These are phyloP conservation scores for Babjeviella inositovora DNA, from an alignment of 805 yeast species.

Conservation along the genomic window DNA sequence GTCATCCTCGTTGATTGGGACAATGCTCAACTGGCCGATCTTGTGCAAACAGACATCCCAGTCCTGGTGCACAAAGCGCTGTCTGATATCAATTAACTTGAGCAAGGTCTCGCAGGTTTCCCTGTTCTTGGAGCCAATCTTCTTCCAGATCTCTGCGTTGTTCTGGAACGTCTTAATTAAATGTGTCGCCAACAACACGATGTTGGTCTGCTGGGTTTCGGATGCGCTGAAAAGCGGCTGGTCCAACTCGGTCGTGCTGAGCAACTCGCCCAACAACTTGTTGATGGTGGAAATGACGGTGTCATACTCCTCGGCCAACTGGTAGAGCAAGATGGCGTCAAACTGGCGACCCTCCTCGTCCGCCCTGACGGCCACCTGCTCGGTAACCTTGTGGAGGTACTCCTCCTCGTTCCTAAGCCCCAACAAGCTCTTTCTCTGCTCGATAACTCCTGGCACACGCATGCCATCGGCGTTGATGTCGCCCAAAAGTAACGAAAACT, in stretches of 20 bases:
- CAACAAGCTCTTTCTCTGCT: constrained; percentile 54
- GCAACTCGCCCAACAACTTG: constrained; percentile 60
- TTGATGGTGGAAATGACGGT: constrained; percentile 65
- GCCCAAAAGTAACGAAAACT: constrained; percentile 72
- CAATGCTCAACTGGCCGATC: constrained; percentile 42
- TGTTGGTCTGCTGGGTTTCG: constrained; percentile 18
- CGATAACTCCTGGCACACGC: constrained; percentile 72
- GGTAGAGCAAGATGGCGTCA: constrained; percentile 77
- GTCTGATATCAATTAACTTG: constrained; percentile 53
- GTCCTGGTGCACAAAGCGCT: constrained; percentile 32
- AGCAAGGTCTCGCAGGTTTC: constrained; percentile 53
- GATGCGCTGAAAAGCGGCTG: constrained; percentile 25
- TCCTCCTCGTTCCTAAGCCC: constrained; percentile 38
- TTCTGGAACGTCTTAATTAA: constrained; percentile 27
- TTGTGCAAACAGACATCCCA: constrained; percentile 42
- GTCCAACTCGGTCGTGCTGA: constrained; percentile 56
- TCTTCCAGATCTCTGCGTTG: constrained; percentile 42
- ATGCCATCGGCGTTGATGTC: constrained; percentile 64
- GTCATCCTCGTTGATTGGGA: constrained; percentile 38
- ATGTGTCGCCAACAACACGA: constrained; percentile 27
- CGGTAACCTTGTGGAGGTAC: constrained; percentile 59
- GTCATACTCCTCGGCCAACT: constrained; percentile 76
- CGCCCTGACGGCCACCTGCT: constrained; percentile 72
- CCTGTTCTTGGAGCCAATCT: constrained; percentile 34
- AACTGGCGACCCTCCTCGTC: constrained; percentile 82